Evolutionary conservation across 345 rosid species (phyloP), one percentile per base, ranked within the genome.

Genomic region (Populus alba): DNA sequence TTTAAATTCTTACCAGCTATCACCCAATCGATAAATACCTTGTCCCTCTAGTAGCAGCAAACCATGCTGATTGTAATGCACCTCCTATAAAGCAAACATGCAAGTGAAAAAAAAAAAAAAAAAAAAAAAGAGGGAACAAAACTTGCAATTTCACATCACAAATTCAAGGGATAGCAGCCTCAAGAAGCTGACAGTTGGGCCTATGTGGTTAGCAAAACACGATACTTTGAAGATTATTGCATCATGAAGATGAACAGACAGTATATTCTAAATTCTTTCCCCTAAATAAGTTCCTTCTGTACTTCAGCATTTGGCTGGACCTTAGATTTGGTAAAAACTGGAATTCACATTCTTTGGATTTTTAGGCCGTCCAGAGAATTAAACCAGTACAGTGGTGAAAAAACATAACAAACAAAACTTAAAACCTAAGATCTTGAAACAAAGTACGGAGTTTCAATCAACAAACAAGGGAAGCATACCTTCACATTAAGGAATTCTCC

Each of bases 1-100:
- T 62, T 76, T 62, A 62, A 78, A 35, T 47, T 70, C 80, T 86
- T 82, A 92, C 99, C 98, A 96, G 92, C 85, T 88, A 79, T 92
- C 89, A 12, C 94, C 99, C 82, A 96, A 84, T 17, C 95, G 97
- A 78, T 94, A 93, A 71, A 94, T 87, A 43, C 99, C 98, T 81
- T 88, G 97, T 77, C 99, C 97, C 85, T 94, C 99, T 80, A 92
- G 83, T 85, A 96, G 95, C 86, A 96, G 83, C 83, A 93, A 82
- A 51, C 98, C 99, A 76, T 96, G 98, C 80, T 94, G 97, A 87
- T 94, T 96, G 84, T 92, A 94, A 77, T 92, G 98, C 80, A 94
- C 91, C 87, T 96, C 98, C 98, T 95, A 91, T 82, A 80, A 81
- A 75, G 77, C 61, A 79, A 80, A 55, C 27, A 73, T 70, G 38